Conservation (phyloP, 2,329 filamentous ascomycete genomes). For the Blastomyces parvus region DNA sequence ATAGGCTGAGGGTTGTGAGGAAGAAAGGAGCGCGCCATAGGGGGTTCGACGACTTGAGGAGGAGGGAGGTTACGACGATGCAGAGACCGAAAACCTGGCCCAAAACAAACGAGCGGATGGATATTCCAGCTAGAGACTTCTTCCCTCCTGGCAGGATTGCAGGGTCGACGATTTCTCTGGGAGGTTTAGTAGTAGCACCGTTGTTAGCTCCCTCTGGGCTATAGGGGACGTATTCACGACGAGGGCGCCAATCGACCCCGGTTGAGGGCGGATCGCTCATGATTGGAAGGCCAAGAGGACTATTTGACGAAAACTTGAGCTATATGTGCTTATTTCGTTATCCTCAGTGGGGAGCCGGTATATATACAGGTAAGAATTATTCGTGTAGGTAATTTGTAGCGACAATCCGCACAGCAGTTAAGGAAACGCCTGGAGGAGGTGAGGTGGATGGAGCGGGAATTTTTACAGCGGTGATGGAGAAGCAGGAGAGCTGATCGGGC, state of each 20-base stretch:
- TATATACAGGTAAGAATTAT: background rate
- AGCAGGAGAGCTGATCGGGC: background rate
- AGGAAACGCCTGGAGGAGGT: too few relatives aligned
- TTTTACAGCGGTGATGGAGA: background rate
- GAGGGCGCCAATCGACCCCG: background rate
- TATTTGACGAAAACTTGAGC: background rate
- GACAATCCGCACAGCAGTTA: background rate
- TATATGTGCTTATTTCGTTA: background rate
- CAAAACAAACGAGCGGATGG: conserved; percentile 37
- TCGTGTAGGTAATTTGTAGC: background rate
- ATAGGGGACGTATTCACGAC: conserved; percentile 6
- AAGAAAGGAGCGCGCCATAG: conserved; percentile 52
- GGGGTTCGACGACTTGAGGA: conserved; percentile 25
- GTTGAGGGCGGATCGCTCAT: background rate
- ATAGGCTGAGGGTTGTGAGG: conserved; percentile 55
- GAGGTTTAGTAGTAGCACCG: background rate
- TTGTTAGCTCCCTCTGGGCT: background rate
- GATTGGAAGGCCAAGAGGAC: background rate
- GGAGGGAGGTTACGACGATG: conserved; percentile 22
- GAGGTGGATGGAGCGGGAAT: background rate
- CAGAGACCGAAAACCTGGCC: conserved; percentile 34
- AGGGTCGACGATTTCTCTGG: conserved; percentile 20
- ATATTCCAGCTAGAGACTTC: conserved; percentile 38
- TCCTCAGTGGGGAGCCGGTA: background rate
- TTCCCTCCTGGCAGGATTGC: conserved; percentile 31